Base-by-base conservation (phyloP, 2,329 filamentous ascomycete species). In the Chaetomiaceae sp. region DNA sequence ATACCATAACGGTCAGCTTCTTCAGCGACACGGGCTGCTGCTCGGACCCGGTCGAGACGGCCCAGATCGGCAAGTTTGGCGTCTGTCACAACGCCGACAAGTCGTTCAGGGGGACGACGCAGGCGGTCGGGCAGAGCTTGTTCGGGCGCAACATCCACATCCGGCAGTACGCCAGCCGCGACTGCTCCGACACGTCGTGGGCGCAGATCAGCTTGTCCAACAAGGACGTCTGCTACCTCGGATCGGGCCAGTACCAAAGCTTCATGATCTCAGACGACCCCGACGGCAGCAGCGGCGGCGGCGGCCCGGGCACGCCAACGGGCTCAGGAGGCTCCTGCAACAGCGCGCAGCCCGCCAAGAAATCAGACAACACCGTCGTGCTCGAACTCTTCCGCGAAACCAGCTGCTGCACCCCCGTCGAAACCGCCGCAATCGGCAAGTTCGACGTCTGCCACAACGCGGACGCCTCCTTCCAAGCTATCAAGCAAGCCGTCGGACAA, bases 101-200 rank as follows among this genome's bases (percentile, higher is more conserved):
- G 15, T 11, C 38, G 17, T 42, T 47, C 38, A 35, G 20, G 20
- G 33, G 32, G 32, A 20, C 27, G 32, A 37, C 38, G 3, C 38
- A 37, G 32, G 32, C 45, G 2, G 38, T 30, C 12, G 38, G 33
- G 19, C 30, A 37, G 14, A 37, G 38, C 32, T 22, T 36, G 10
- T 47, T 47, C 22, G 45, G 45, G 5, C 42, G 42, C 33, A 32
- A 38, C 35, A 38, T 45, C 32, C 42, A 45, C 42, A 38, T 42
- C 20, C 39, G 30, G 2, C 29, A 34, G 18, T 42, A 33, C 10
- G 29, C 39, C 14, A 34, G 24, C 38, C 24, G 26, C 8, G 38
- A 42, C 30, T 42, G 39, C 19, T 22, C 30, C 3, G 29, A 42
- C 39, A 14, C 1, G 2, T 19, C 39, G 19, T 42, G 29, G 39